Evolutionary conservation across 2,329 filamentous ascomycete species (phyloP).

Genomic region (Clarireedia paspali): DNA sequence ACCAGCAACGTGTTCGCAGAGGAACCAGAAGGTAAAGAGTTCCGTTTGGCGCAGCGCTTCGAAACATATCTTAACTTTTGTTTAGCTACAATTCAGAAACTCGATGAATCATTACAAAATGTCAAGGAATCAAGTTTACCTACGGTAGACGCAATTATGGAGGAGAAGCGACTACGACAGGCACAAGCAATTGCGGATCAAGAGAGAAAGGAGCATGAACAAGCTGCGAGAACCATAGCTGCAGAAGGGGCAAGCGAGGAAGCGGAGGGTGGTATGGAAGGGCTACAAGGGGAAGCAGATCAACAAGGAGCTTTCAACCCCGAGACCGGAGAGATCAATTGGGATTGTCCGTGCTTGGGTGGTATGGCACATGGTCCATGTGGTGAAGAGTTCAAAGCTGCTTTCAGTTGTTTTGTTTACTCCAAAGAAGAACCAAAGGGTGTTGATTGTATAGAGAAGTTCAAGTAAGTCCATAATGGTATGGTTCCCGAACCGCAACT

Average conservation of each 20-base stretch:
- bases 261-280: slow-evolving; percentile 36
- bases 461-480: slow-evolving; percentile 61
- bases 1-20: slow-evolving; percentile 84
- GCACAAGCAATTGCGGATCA: slow-evolving; percentile 22
- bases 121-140: slow-evolving; percentile 45
- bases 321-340: slow-evolving; percentile 99
- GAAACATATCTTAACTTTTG: slow-evolving; percentile 16
- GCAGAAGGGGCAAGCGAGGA: slow-evolving; percentile 18
- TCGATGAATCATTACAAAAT: slow-evolving; percentile 30
- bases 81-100: slow-evolving; percentile 26
- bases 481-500: slow-evolving; percentile 12
- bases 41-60: slow-evolving; percentile 27
- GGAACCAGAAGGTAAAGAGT: slow-evolving; percentile 58
- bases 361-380: slow-evolving; percentile 97
- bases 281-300: slow-evolving; percentile 70
- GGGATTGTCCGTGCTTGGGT: slow-evolving; percentile 95
- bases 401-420: slow-evolving; percentile 98
- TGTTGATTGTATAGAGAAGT: slow-evolving; percentile 95
- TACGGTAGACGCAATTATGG: slow-evolving; percentile 60
- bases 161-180: slow-evolving; percentile 46
- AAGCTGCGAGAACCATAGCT: slow-evolving; percentile 14
- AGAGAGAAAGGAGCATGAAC: slow-evolving; percentile 16
- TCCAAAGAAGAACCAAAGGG: slow-evolving; percentile 93
- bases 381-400: slow-evolving; percentile 88
- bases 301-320: slow-evolving; percentile 95